Base-by-base conservation (phyloP, 2,329 filamentous ascomycete genomes). In the Aschersonia sp. region DNA sequence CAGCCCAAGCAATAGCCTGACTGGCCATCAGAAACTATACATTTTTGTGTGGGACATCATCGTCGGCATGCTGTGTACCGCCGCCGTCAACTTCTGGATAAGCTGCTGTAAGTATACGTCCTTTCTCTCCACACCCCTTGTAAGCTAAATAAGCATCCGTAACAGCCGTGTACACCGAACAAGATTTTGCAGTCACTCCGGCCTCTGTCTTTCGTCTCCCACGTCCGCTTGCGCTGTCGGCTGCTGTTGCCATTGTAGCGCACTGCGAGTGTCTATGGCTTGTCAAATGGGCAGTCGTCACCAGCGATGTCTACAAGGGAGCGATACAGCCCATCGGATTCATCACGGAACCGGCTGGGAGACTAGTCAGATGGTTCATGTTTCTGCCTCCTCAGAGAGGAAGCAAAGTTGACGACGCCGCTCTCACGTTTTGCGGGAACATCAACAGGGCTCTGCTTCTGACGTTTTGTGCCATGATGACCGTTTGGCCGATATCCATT, bases 161-260 rank as follows among this genome's bases (percentile, higher is more conserved):
- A 22, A 22, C 22, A 22, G 22, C 22, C 22, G 22, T 22, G 22
- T 22, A 22, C 22, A 22, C 2, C 22, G 22, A 31, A 9, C 5
- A 14, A 22, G 9, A 6, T 40, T 14, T 22, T 39, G 11, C 11
- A 5, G 37, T 6, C 35, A 30, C 33, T 4, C 22, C 39, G 22
- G 5, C 7, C 12, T 31, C 31, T 37, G 32, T 31, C 31, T 46
- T 49, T 30, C 11, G 10, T 6, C 9, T 46, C 5, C 43, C 47
- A 30, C 35, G 31, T 31, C 33, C 39, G 30, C 47, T 49, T 35
- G 47, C 47, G 1, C 43, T 37, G 8, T 43, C 45, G 56, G 68
- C 67, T 3, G 68, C 63, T 39, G 61, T 76, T 41, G 76, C 73
- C n/a, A 65, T 73, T 49, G 61, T 76, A 51, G 46, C 75, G 46